Evolutionary conservation across 2,329 filamentous ascomycete species (phyloP).

Genomic region (Fusarium devonianum): DNA sequence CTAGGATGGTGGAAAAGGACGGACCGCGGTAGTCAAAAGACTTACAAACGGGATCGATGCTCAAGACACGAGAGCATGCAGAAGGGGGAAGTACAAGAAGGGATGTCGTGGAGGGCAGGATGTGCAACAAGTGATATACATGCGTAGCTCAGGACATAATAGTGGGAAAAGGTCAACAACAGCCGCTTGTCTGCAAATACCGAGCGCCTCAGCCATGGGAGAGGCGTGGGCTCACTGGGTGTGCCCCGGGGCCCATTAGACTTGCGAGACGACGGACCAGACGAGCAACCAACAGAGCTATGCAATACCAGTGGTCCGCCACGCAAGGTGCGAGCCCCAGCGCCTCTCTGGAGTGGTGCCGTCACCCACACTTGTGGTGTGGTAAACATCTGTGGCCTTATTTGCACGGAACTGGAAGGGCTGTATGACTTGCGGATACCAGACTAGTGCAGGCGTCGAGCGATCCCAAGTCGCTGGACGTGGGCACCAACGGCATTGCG

Average conservation of each 20-base stretch:
- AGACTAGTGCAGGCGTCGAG: constrained; percentile 37
- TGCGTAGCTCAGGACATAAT: constrained; percentile 8
- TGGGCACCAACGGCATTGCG: constrained; percentile 39
- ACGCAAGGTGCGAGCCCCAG: constrained; percentile 35
- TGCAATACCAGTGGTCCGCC: constrained; percentile 22
- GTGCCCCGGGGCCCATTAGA: constrained; percentile 35
- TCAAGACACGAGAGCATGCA: constrained; percentile 21
- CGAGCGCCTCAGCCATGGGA: constrained; percentile 26
- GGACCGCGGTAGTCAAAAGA: constrained; percentile 30
- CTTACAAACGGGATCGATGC: constrained; percentile 15
- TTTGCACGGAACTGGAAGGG: constrained; percentile 35
- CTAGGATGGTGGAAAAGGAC: constrained; percentile 24
- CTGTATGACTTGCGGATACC: constrained; percentile 43
- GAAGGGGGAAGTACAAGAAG: constrained; percentile 19
- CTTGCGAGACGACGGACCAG: constrained; percentile 39
- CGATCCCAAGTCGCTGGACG: constrained; percentile 38
- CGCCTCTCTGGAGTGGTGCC: constrained; percentile 34
- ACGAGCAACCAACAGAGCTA: constrained; percentile 33
- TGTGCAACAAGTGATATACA: constrained; percentile 27
- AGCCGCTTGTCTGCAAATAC: constrained; percentile 28
- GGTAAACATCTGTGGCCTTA: constrained; percentile 39
- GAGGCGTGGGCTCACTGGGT: constrained; percentile 24
- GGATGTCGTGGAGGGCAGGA: constrained; percentile 11
- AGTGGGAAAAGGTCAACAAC: constrained; percentile 20
- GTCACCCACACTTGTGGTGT: constrained; percentile 39